phyloP scores from a whole-genome alignment of 2,329 filamentous ascomycete species.

The Fusarium sp. region DNA sequence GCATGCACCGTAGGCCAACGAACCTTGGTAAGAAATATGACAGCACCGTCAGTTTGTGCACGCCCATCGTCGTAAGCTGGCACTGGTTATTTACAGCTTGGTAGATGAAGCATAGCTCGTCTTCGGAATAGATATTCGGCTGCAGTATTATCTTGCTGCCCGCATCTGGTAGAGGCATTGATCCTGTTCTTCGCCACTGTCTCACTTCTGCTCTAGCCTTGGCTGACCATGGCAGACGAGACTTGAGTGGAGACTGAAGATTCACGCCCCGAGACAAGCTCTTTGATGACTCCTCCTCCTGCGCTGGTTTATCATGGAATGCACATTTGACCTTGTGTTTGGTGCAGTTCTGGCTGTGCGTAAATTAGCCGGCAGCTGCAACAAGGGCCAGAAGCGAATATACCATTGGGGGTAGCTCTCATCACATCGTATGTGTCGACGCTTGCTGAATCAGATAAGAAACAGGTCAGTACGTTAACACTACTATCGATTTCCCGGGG shows the following conservation, averaged over 20 bases:
- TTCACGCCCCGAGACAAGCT: neutral
- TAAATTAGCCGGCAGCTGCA: neutral
- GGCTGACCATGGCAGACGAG: slow-evolving; percentile 21
- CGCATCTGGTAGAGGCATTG: slow-evolving; percentile 24
- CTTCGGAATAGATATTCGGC: slow-evolving; percentile 26
- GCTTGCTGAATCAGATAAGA: slow-evolving; percentile 18
- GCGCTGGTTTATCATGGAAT: slow-evolving; percentile 18
- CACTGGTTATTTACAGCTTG: slow-evolving; percentile 25
- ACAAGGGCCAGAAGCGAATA: neutral
- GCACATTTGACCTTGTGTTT: slow-evolving; percentile 31
- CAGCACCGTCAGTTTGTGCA: slow-evolving; percentile 19
- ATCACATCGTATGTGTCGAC: slow-evolving; percentile 27
- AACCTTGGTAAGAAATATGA: slow-evolving; percentile 26
- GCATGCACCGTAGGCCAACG: neutral
- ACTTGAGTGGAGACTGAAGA: neutral
- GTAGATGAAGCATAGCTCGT: slow-evolving; percentile 27
- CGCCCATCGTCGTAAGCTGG: slow-evolving; percentile 23
- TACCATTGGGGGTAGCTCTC: slow-evolving; percentile 30
- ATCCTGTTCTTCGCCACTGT: slow-evolving; percentile 30
- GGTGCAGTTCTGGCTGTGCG: slow-evolving; percentile 24
- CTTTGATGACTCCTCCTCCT: slow-evolving; percentile 5
- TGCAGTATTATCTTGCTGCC: slow-evolving; percentile 17
- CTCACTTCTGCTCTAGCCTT: slow-evolving; percentile 30
- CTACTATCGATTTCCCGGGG: neutral
- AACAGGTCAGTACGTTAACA: slow-evolving; percentile 11